Percentiles rank a stretch among this genome's conserved stretches.
Evolutionary conservation across 179 eudicot species (phyloP).

Genomic region (Heliamphora pulchella): DNA sequence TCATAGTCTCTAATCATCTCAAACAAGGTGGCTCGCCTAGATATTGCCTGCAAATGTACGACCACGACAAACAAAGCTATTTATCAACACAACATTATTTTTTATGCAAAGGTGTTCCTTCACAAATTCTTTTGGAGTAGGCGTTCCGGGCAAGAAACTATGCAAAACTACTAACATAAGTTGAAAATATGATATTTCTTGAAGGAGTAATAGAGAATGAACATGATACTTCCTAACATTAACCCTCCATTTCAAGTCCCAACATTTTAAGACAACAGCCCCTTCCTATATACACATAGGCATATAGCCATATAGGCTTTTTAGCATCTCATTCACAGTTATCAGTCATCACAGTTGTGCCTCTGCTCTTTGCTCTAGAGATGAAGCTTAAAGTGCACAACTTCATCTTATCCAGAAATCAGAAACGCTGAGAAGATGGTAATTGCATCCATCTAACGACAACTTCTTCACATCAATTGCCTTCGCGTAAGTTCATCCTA

Average conservation of each 20-base stretch:
- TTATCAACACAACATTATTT: not conserved
- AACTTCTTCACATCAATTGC: too few relatives aligned
- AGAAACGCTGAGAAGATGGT: not conserved
- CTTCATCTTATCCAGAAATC: not conserved
- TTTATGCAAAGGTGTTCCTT: not conserved
- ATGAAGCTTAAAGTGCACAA: not conserved
- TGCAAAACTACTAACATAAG: not conserved
- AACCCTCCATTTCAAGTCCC: not conserved
- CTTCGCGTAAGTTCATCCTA: not conserved
- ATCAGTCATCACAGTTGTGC: not conserved
- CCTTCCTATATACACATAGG: too few relatives aligned
- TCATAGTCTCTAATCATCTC: conserved; percentile 91
- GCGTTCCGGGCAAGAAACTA: not conserved
- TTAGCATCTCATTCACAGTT: too few relatives aligned
- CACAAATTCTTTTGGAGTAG: not conserved
- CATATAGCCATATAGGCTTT: too few relatives aligned
- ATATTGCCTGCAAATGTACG: conserved; percentile 49
- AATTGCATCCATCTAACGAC: not conserved
- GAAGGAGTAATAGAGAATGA: not conserved
- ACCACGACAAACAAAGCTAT: not conserved
- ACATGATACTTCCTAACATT: not conserved
- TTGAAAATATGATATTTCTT: not conserved
- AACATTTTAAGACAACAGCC: too few relatives aligned
- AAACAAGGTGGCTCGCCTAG: conserved; percentile 75
- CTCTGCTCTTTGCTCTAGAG: not conserved